Conservation (phyloP, 2,329 filamentous ascomycete species). For the Botryosphaeria agaves region DNA sequence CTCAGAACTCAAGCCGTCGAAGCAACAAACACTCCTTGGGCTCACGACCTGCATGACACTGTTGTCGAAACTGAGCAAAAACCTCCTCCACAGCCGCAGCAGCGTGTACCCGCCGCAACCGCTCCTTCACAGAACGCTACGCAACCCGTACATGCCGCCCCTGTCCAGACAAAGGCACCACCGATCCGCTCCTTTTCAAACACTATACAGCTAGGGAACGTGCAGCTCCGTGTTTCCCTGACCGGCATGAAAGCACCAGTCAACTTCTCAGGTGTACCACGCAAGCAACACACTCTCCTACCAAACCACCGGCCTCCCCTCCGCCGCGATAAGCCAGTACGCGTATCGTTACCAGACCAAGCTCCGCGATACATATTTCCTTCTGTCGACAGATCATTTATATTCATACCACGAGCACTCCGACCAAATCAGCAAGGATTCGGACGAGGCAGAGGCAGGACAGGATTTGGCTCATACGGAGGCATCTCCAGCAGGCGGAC, state of each 20-base stretch:
- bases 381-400: conserved; percentile 78
- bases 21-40: conserved; percentile 62
- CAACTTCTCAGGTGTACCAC: conserved; percentile 55
- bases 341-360: conserved; percentile 71
- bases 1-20: conserved; percentile 27
- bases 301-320: conserved; percentile 89
- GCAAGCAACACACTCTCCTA: conserved; percentile 84
- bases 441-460: conserved; percentile 48
- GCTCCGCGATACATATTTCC: conserved; percentile 82
- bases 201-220: conserved; percentile 68
- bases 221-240: conserved; percentile 66
- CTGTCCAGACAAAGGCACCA: too few species aligned
- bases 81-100: conserved; percentile 15
- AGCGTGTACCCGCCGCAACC: conserved; percentile 30
- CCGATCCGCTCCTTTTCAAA: conserved; percentile 69
- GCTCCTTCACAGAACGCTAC: conserved; percentile 12
- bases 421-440: conserved; percentile 79
- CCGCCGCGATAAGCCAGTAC: conserved; percentile 87
- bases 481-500: conserved; percentile 57
- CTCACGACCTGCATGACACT: conserved; percentile 83
- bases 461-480: conserved; percentile 49
- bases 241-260: conserved; percentile 57
- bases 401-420: conserved; percentile 89
- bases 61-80: conserved; percentile 11
- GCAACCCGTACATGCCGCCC: too few species aligned